Percentiles rank a stretch among this genome's conserved stretches.
These are phyloP conservation scores for Penicillium robsamsonii DNA, from an alignment of 495 filamentous ascomycete genomes.

Conservation along the genomic window DNA sequence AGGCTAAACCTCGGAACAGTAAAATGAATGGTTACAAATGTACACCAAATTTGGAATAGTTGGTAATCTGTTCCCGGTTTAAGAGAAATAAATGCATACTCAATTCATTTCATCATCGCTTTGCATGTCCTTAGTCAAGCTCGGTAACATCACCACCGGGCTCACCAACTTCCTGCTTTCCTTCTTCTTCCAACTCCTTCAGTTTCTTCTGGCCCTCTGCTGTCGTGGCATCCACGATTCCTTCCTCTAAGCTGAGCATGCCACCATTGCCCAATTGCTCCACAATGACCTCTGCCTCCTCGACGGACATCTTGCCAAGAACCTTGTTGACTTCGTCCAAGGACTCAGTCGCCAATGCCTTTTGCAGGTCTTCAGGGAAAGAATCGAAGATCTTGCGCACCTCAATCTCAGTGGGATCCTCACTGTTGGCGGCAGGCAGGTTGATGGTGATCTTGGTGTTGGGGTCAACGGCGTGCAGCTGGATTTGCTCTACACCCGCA, in stretches of 20 bases:
- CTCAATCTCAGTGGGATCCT: conserved; percentile 62
- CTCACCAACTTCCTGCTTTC: conserved; percentile 40
- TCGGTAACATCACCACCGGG: conserved; percentile 43
- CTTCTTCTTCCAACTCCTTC: conserved; percentile 71
- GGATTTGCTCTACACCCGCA: conserved; percentile 90
- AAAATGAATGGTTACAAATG: background rate
- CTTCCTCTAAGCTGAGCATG: conserved; percentile 87
- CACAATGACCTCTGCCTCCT: conserved; percentile 89
- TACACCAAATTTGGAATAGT: background rate
- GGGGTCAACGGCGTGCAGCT: conserved; percentile 93
- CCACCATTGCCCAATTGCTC: conserved; percentile 80
- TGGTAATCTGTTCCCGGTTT: background rate
- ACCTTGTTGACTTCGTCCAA: conserved; percentile 96
- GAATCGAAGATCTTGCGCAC: conserved; percentile 76
- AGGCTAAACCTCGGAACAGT: background rate
- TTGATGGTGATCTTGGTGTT: conserved; percentile 89
- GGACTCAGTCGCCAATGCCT: conserved; percentile 78
- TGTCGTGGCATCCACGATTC: conserved; percentile 94
- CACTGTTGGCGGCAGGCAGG: conserved; percentile 60
- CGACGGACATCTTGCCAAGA: conserved; percentile 86
- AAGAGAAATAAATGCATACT: conserved; percentile 14
- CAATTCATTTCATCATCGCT: conserved; percentile 10
- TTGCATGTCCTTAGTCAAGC: conserved; percentile 34
- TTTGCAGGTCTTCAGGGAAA: conserved; percentile 76
- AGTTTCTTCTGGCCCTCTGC: conserved; percentile 80